Evolutionary conservation across 495 filamentous ascomycete genomes (phyloP).

Genomic region (Aspergillus affinis): DNA sequence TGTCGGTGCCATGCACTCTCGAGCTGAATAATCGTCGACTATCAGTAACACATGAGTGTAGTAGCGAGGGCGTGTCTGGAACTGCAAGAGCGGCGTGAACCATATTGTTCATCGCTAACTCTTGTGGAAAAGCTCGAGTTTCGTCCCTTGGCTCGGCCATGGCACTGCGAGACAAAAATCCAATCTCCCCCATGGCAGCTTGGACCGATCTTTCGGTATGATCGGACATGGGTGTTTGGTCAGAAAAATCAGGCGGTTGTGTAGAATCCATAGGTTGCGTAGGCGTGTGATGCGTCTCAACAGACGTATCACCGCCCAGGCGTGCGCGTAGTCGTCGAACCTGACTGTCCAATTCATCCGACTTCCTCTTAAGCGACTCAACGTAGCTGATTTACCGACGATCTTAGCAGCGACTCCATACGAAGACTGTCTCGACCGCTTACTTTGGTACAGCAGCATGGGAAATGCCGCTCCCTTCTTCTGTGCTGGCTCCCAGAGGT

Average conservation of each 20-base stretch:
- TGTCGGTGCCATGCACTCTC: slow-evolving; percentile 2
- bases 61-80: slow-evolving; percentile 17
- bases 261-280: not conserved
- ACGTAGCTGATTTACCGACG: slow-evolving; percentile 21
- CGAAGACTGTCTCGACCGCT: not conserved
- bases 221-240: too few relatives aligned
- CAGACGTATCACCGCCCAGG: not conserved
- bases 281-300: not conserved
- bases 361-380: slow-evolving; percentile 25
- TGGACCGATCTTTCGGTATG: slow-evolving; percentile 15
- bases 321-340: slow-evolving; percentile 16
- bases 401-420: not conserved
- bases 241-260: too few relatives aligned
- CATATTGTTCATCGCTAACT: slow-evolving; percentile 26
- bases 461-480: slow-evolving; percentile 23
- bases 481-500: slow-evolving; percentile 16
- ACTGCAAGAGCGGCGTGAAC: slow-evolving; percentile 21
- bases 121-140: slow-evolving; percentile 18
- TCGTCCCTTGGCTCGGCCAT: slow-evolving; percentile 32
- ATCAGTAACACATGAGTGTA: slow-evolving; percentile 1
- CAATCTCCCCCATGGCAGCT: slow-evolving; percentile 30
- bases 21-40: not conserved
- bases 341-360: slow-evolving; percentile 18
- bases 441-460: slow-evolving; percentile 28
- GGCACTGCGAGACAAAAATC: slow-evolving; percentile 30